Evolutionary conservation across 2,329 filamentous ascomycete species (phyloP), one percentile per base, ranked within the genome.

Genomic region (Dichotomopilus funicola): DNA sequence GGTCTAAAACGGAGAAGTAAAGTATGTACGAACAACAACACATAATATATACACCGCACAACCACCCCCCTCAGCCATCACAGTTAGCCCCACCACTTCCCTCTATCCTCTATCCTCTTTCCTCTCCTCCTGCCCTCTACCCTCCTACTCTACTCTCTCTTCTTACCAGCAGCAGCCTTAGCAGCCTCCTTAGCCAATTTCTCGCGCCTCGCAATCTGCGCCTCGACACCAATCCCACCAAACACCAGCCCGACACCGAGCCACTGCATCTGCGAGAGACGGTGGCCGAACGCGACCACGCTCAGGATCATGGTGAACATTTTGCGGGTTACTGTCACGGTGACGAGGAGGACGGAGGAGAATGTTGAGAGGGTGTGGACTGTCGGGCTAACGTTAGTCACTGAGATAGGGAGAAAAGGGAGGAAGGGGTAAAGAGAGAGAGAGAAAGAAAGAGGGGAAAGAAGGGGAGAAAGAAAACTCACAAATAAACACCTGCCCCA

Each of bases 221-320:
- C 92, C 75, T 99, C 94, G 38, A 91, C 88, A 35, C 91, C 94
- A 67, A 99, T 91, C 51, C 92, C 94, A 33, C 91, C 91, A 75
- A 99, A 99, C 7, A 99, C 94, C 56, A 99, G 77, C 0, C 82
- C 86, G 36, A 99, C 91, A 60, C 94, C 94, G 6, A 95, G 75
- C 89, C 91, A 96, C 74, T 99, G 94, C 80, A 92, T 95, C n/a
- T 77, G 74, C 34, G 83, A 88, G 49, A 99, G 79, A 60, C 81
- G 82, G 71, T 99, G 94, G 34, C 94, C 94, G 70, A 97, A 99
- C 74, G 90, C 91, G 58, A 97, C 77, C 34, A 99, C 94, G 53
- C 90, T 96, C 51, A 97, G 79, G 57, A 97, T 89, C 94, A 99
- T 99, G 63, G 92, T 97, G 70, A 97, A 82, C 94, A 99, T 99